Evolutionary conservation across 2,329 filamentous ascomycete genomes (phyloP).

Genomic region (Gaeumannomyces sp.): DNA sequence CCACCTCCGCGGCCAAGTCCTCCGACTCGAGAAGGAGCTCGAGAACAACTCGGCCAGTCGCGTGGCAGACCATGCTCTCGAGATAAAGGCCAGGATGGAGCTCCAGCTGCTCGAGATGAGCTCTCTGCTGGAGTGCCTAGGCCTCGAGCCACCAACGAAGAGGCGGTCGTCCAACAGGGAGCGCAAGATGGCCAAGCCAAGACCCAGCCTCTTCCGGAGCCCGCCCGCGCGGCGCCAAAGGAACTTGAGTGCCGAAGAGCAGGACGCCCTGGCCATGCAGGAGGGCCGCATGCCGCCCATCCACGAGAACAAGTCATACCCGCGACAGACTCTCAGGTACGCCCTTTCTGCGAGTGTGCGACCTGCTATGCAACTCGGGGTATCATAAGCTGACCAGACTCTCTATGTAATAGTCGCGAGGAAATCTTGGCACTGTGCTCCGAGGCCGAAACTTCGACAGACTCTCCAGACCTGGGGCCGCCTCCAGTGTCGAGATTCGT

Average conservation of each 20-base stretch:
- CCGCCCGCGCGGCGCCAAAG: slow-evolving; percentile 51
- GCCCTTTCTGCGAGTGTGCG: slow-evolving; percentile 21
- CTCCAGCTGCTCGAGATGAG: slow-evolving; percentile 66
- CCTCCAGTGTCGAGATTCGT: slow-evolving; percentile 54
- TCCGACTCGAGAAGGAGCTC: slow-evolving; percentile 62
- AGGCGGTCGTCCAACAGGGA: slow-evolving; percentile 31
- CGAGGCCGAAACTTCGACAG: slow-evolving; percentile 41
- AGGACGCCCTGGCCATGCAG: slow-evolving; percentile 41
- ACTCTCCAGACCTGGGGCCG: slow-evolving; percentile 64
- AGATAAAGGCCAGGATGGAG: slow-evolving; percentile 66
- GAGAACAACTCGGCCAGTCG: slow-evolving; percentile 53
- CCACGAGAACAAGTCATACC: slow-evolving; percentile 61
- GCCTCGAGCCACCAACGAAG: slow-evolving; percentile 51
- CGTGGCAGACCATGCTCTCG: slow-evolving; percentile 59
- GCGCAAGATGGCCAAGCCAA: slow-evolving; percentile 34
- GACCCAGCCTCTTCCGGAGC: slow-evolving; percentile 38
- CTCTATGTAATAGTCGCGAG: slow-evolving; percentile 39
- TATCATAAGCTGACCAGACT: slow-evolving; percentile 23
- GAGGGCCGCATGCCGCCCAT: slow-evolving; percentile 60
- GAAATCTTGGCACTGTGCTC: slow-evolving; percentile 56
- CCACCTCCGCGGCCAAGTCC: slow-evolving; percentile 61
- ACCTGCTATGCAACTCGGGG: neutral
- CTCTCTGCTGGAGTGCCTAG: slow-evolving; percentile 59
- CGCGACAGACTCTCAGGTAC: slow-evolving; percentile 63
- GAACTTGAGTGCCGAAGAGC: slow-evolving; percentile 35